These are phyloP conservation scores for Kalmanozyma brasiliensis DNA, from an alignment of 1,284 basidiomycete species.

Conservation along the genomic window DNA sequence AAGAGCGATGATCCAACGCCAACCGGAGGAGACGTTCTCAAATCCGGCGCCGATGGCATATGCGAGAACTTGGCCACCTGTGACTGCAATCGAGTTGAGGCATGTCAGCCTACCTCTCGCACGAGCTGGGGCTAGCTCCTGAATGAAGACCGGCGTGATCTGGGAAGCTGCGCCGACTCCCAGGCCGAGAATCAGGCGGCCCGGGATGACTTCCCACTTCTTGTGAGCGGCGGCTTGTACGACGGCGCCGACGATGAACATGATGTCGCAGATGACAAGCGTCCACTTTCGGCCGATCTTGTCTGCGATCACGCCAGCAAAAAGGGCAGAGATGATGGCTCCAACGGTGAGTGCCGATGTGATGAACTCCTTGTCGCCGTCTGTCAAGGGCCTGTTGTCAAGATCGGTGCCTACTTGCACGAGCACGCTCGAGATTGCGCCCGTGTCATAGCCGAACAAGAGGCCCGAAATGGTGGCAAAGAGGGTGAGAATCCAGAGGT, in stretches of 20 bases:
- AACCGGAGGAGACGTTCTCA: conserved; percentile 60
- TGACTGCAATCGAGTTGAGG: conserved; percentile 68
- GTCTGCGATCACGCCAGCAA: conserved; percentile 65
- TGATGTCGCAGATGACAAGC: conserved; percentile 55
- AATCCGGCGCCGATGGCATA: conserved; percentile 65
- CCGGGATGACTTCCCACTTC: conserved; percentile 67
- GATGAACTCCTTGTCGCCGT: conserved; percentile 54
- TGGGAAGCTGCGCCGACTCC: conserved; percentile 68
- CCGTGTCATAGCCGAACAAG: conserved; percentile 54
- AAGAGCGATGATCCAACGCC: conserved; percentile 69
- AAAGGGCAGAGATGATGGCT: conserved; percentile 60
- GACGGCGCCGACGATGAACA: conserved; percentile 67
- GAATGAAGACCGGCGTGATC: conserved; percentile 68
- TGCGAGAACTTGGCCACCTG: conserved; percentile 68
- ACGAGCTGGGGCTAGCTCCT: conserved; percentile 68
- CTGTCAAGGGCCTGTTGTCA: conserved; percentile 29
- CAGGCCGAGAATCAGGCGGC: conserved; percentile 69
- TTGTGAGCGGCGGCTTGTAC: conserved; percentile 67
- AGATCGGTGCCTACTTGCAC: conserved; percentile 45
- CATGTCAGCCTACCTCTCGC: conserved; percentile 69
- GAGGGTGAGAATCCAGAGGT: conserved; percentile 49
- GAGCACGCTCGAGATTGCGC: conserved; percentile 33
- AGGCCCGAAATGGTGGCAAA: conserved; percentile 47
- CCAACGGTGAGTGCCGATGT: conserved; percentile 49
- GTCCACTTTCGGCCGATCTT: conserved; percentile 68